Conservation (phyloP, 805 yeast species). For the Suhomyces xylopsoci region DNA sequence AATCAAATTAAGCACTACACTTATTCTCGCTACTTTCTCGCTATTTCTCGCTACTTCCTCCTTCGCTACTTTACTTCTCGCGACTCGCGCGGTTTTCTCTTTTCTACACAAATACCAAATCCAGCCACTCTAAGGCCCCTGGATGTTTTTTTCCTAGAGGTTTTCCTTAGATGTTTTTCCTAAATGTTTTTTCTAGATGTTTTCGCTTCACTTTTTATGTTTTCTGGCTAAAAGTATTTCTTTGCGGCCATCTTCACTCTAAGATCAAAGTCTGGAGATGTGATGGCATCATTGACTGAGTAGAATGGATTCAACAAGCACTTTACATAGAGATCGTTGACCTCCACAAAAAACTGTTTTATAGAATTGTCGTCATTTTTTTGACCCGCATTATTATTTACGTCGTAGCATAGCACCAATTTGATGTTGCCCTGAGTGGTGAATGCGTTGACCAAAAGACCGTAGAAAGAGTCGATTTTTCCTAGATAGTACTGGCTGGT, state of each 20-base stretch:
- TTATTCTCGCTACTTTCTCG: no score
- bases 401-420: slow-evolving; percentile 55
- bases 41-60: no score
- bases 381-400: slow-evolving; percentile 10
- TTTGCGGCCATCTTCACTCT: slow-evolving; percentile 69
- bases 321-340: slow-evolving; percentile 85
- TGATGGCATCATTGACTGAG: slow-evolving; percentile 67
- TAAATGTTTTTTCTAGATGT: no score
- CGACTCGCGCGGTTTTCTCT: no score
- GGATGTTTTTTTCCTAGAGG: no score
- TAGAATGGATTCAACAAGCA: slow-evolving; percentile 85
- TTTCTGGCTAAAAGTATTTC: no score
- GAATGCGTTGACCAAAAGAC: slow-evolving; percentile 76
- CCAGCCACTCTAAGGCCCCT: no score
- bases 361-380: slow-evolving; percentile 63
- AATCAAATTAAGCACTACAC: no score
- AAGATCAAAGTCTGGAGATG: slow-evolving; percentile 70
- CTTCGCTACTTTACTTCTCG: no score
- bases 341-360: slow-evolving; percentile 77
- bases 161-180: no score
- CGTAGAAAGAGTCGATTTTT: slow-evolving; percentile 81
- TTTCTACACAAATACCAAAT: no score
- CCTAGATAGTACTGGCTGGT: slow-evolving; percentile 65
- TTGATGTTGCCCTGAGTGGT: slow-evolving; percentile 86
- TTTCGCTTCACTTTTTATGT: no score